phyloP scores from a whole-genome alignment of 140 eudicot species.

The Erigeron philadelphicus region DNA sequence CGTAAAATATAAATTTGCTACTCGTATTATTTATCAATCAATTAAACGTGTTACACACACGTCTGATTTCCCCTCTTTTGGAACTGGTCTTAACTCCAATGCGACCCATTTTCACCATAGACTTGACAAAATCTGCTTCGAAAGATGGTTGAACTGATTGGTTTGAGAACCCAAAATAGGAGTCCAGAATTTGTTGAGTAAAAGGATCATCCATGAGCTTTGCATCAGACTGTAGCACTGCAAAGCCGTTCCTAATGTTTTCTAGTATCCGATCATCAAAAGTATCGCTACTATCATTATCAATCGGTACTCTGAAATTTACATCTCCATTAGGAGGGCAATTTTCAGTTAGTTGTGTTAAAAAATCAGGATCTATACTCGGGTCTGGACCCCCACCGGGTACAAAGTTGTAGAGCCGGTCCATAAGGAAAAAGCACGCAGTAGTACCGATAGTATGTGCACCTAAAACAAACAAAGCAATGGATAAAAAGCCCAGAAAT shows the following conservation, averaged over 20 bases:
- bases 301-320: constrained; percentile 51
- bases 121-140: constrained; percentile 53
- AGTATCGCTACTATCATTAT: constrained; percentile 35
- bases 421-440: constrained; percentile 75
- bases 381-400: constrained; percentile 58
- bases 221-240: constrained; percentile 70
- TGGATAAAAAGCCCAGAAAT: too few species aligned
- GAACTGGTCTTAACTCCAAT: constrained; percentile 52
- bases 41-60: constrained; percentile 56
- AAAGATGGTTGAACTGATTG: constrained; percentile 45
- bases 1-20: constrained; percentile 4
- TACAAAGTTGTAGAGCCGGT: constrained; percentile 55
- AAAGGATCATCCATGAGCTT: constrained; percentile 43
- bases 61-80: constrained; percentile 49
- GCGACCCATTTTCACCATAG: constrained; percentile 76
- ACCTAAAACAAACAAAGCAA: constrained; percentile 29
- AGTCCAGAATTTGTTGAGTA: constrained; percentile 49
- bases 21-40: constrained; percentile 8
- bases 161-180: constrained; percentile 39
- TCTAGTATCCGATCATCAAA: constrained; percentile 51
- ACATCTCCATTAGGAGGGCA: constrained; percentile 62
- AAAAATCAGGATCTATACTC: constrained; percentile 43
- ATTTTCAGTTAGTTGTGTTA: constrained; percentile 38
- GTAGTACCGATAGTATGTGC: constrained; percentile 83
- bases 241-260: constrained; percentile 57